These are phyloP conservation scores for Phytomonas sp. DNA, from an alignment of 208 protist species.

Conservation along the genomic window DNA sequence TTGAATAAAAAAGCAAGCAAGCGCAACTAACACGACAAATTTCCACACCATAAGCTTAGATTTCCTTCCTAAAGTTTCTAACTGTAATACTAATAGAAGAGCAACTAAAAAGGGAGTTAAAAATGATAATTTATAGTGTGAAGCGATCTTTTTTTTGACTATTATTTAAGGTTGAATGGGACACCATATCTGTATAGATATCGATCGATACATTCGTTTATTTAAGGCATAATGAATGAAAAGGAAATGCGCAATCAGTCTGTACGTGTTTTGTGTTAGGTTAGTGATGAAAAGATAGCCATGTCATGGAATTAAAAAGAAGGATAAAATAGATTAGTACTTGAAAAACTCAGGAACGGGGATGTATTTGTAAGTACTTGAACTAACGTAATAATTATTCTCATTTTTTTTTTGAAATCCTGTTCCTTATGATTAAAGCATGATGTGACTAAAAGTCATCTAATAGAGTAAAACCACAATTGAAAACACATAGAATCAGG, in stretches of 20 bases:
- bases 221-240: constrained; percentile 7
- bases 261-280: not conserved
- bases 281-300: not conserved
- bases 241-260: constrained; percentile 4
- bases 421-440: not conserved
- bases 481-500: not conserved
- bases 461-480: not conserved
- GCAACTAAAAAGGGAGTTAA: not conserved
- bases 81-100: constrained; percentile 3
- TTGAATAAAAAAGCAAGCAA: not conserved
- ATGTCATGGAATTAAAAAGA: not conserved
- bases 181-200: not conserved
- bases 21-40: not conserved
- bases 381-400: not conserved
- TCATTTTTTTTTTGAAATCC: not conserved
- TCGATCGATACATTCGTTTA: not conserved
- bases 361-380: not conserved
- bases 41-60: not conserved
- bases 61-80: not conserved
- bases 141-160: constrained; percentile 5
- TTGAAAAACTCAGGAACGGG: not conserved
- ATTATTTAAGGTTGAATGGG: not conserved
- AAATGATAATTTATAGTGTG: not conserved
- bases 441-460: not conserved
- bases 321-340: not conserved